Evolutionary conservation across 306 rosid species (phyloP).

Genomic region (Aeschynomene evenia): DNA sequence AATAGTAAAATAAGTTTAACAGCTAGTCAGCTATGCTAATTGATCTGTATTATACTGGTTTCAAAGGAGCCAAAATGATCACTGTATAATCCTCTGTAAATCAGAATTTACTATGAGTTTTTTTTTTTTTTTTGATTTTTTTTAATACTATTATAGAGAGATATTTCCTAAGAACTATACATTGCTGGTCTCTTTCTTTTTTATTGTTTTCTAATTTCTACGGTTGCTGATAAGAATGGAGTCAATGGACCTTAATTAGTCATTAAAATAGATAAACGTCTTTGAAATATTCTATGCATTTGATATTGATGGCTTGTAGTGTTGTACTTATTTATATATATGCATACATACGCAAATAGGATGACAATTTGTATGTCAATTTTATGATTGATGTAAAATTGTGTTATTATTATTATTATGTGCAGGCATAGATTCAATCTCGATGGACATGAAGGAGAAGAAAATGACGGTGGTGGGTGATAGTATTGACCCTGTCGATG

Average conservation of each 20-base stretch:
- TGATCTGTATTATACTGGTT: not conserved
- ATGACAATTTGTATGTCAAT: not conserved
- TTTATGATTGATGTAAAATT: not conserved
- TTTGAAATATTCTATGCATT: not conserved
- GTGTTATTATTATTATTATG: not conserved
- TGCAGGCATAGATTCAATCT: conserved; percentile 64
- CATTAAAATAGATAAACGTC: not conserved
- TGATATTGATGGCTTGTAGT: not conserved
- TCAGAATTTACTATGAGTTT: no score
- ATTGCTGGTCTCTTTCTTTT: not conserved
- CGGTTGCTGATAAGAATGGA: not conserved
- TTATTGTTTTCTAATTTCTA: not conserved
- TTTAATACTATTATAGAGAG: not conserved
- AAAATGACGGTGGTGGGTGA: conserved; percentile 58
- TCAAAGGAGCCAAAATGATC: not conserved
- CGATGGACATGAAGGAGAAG: conserved; percentile 63
- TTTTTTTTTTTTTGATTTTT: no score
- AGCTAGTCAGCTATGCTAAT: not conserved
- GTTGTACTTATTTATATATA: not conserved
- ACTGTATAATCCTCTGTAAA: no score
- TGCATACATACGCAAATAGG: not conserved
- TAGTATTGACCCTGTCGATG: conserved; percentile 49
- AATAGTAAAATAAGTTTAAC: not conserved
- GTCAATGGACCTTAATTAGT: not conserved
- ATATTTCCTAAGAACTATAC: no score